Evolutionary conservation across 1,284 basidiomycete species (phyloP), one percentile per base, ranked within the genome.

Genomic region (Marasmius tenuissimus): DNA sequence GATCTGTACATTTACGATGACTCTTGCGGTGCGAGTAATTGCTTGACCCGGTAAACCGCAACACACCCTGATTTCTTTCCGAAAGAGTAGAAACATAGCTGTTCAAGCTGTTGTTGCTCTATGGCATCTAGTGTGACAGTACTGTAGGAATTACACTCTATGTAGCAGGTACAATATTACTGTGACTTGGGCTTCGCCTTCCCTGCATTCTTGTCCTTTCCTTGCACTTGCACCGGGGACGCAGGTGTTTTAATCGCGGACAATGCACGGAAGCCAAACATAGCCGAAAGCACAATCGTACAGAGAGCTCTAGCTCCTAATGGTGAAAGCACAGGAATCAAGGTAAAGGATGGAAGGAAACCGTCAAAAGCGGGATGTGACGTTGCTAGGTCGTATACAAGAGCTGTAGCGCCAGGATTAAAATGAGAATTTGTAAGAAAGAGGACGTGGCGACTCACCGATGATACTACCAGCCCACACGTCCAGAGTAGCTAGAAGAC

Each of bases 391-490:
- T 75, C 66, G 61, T 74, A 75, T 5, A 73, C 67, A 20, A 71
- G 49, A 18, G 75, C 74, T 75, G 49, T 14, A 27, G 20, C 20
- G 48, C 11, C 48, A 50, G 27, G 20, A 50, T 20, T 20, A 10
- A 9, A 52, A 52, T 35, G 9, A 4, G 7, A 54, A 18, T 12
- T 50, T 10, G 14, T 22, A 40, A 10, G 11, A 57, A 52, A 53
- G 40, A 59, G 20, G 33, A 47, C 12, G 40, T 34, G 11, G 40
- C 40, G 12, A 71, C 77, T 64, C 50, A 80, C 75, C 71, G 33
- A 78, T 76, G 5, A 81, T 61, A 6, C 78, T 74, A 34, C 81
- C 81, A 59, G 76, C 80, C 81, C 81, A 82, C 0, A 81, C 67
- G 63, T 82, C 81, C 18, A 81, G 66, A 2, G 76, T 78, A 11